Conservation (phyloP, 2,329 filamentous ascomycete genomes). For the Orbilia oligospora region DNA sequence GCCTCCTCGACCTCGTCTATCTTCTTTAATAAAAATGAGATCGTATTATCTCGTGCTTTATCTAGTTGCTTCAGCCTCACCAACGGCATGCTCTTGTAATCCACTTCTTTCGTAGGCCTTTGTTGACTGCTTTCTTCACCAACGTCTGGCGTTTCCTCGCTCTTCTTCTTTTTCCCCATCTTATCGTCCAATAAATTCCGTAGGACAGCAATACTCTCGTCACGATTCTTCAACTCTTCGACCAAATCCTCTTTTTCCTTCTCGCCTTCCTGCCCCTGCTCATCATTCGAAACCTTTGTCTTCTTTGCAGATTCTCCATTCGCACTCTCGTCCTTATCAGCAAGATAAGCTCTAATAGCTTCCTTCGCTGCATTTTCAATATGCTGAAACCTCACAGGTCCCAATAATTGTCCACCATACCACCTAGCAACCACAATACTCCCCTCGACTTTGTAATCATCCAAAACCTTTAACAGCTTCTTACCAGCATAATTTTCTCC, state of each 20-base stretch:
- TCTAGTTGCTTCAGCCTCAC: constrained; percentile 69
- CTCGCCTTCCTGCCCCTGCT: neutral
- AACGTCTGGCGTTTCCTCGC: neutral
- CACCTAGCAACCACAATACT: constrained; percentile 71
- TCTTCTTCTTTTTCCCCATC: constrained; percentile 39
- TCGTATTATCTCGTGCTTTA: constrained; percentile 71
- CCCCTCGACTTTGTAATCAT: constrained; percentile 68
- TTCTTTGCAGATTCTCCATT: constrained; percentile 30
- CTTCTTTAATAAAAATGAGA: constrained; percentile 71
- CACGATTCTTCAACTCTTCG: constrained; percentile 44
- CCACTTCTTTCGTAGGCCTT: constrained; percentile 65
- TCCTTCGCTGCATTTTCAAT: constrained; percentile 70
- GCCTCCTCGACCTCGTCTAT: constrained; percentile 71
- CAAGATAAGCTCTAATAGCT: constrained; percentile 68
- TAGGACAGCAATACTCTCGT: constrained; percentile 50
- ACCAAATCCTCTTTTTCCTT: constrained; percentile 36
- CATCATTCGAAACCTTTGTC: constrained; percentile 31
- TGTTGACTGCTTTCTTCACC: constrained; percentile 63
- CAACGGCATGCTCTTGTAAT: constrained; percentile 65
- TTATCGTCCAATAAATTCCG: constrained; percentile 51
- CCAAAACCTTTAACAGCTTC: constrained; percentile 69
- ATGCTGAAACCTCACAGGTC: constrained; percentile 70
- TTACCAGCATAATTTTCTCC: constrained; percentile 72
- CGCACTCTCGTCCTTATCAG: constrained; percentile 64
- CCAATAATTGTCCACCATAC: constrained; percentile 72